Evolutionary conservation across 176 grass and related monocot species (phyloP), one percentile per base, ranked within the genome.

Genomic region (Neostapfia colusana): DNA sequence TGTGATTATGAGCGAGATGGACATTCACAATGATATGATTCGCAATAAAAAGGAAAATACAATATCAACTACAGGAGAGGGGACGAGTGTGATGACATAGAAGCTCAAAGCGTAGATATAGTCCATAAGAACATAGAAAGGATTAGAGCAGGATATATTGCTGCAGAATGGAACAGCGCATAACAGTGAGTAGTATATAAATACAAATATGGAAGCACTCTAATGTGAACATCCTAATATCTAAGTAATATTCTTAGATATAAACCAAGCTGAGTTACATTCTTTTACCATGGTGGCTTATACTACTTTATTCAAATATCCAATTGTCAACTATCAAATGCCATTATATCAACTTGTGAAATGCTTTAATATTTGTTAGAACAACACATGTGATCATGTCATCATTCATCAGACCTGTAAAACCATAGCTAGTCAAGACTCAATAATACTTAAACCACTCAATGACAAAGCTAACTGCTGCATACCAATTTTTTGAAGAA

Each of bases 371-470:
- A 61, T 13, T 61, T 61, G 18, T 38, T 17, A 37, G 34, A 16
- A 38, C 7, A 78, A 70, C 20, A 17, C 69, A 60, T 71, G 56
- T 44, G 43, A 53, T 53, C 63, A 68, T 70, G 24, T 43, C 34
- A 84, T 41, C 25, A 67, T 21, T 67, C 41, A 76, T 73, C 65
- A 77, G 34, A 13, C 42, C 49, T 49, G 21, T 20, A 63, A 77
- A 42, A 63, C 40, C 41, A 56, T 78, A 65, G 27, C 20, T 36
- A 62, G 36, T 54, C 51, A 54, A 54, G 51, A 54, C 20, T 55
- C 46, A 67, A 34, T 59, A 58, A 38, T 73, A 73, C 2, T 46
- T 20, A 58, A 85, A 45, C 75, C 59, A 57, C 55, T 73, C 28
- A 42, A 61, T 62, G 13, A 85, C 27, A 23, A 74, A 72, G 56